A percentile compares a stretch with the other conserved stretches of the same genome.
Conservation (phyloP, 345 rosid genomes). For the Kernera saxatilis region DNA sequence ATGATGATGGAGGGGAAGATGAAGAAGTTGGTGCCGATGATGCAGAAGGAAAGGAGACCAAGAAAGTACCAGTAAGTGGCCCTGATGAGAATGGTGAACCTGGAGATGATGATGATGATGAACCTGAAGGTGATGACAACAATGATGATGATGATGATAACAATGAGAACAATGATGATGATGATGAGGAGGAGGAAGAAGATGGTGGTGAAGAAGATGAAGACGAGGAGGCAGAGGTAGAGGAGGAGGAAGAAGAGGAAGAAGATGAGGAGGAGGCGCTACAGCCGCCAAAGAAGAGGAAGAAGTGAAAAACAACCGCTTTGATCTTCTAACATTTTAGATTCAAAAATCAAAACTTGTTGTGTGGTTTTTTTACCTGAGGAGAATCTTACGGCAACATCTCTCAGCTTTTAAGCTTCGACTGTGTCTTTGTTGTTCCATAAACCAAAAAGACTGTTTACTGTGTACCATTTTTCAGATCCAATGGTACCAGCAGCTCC, state of each 20-base stretch:
- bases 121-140: slow-evolving; percentile 33
- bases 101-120: slow-evolving; percentile 18
- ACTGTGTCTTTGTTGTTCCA: slow-evolving; percentile 9
- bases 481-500: not conserved
- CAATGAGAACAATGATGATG: slow-evolving; percentile 21
- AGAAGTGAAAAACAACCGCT: slow-evolving; percentile 50
- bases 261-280: slow-evolving; percentile 79
- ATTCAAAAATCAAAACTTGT: slow-evolving; percentile 14
- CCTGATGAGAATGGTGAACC: slow-evolving; percentile 36
- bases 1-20: slow-evolving; percentile 43
- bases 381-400: not conserved
- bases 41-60: slow-evolving; percentile 36
- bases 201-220: slow-evolving; percentile 36
- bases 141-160: slow-evolving; percentile 31
- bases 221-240: slow-evolving; percentile 38
- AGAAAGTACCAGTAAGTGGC: slow-evolving; percentile 40
- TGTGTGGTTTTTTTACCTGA: slow-evolving; percentile 9
- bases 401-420: slow-evolving; percentile 13
- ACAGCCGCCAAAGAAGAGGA: slow-evolving; percentile 93
- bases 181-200: slow-evolving; percentile 25
- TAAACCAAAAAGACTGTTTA: slow-evolving; percentile 6
- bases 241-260: slow-evolving; percentile 51
- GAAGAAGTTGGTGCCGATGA: slow-evolving; percentile 36
- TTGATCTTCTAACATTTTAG: slow-evolving; percentile 16
- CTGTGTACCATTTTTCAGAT: not conserved